phyloP scores from a whole-genome alignment of 2,329 filamentous ascomycete genomes.

The Phaeosphaeriaceae sp. region DNA sequence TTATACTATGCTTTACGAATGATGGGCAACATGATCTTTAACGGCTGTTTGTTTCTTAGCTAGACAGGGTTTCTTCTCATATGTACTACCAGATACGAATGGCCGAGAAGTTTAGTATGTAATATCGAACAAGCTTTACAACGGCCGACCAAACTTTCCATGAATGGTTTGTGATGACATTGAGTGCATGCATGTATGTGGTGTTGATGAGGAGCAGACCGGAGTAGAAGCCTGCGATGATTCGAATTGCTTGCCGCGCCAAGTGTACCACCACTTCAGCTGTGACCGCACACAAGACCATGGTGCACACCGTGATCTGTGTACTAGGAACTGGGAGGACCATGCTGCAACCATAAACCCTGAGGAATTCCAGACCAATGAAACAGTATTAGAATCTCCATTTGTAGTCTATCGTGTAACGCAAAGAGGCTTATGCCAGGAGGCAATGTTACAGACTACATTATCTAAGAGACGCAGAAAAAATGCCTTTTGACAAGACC shows the following conservation, averaged over 20 bases:
- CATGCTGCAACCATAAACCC: not conserved
- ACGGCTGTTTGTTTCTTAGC: slow-evolving; percentile 30
- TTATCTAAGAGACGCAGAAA: not conserved
- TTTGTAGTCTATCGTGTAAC: not conserved
- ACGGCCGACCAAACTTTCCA: slow-evolving; percentile 15
- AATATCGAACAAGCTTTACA: slow-evolving; percentile 31
- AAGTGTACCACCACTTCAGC: not conserved
- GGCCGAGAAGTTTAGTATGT: slow-evolving; percentile 32
- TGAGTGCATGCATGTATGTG: not conserved
- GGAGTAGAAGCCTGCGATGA: not conserved
- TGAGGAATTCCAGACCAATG: not conserved
- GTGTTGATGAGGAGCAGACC: not conserved
- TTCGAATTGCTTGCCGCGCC: not conserved
- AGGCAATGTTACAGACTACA: not conserved
- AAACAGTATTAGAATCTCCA: not conserved
- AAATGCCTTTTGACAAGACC: not conserved
- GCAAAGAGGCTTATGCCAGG: not conserved
- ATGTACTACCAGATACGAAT: slow-evolving; percentile 39
- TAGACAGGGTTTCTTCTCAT: slow-evolving; percentile 31
- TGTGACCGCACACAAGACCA: not conserved
- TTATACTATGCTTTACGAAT: slow-evolving; percentile 21
- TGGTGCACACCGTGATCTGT: not conserved
- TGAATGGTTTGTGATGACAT: slow-evolving; percentile 4
- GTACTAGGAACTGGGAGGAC: no score
- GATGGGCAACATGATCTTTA: slow-evolving; percentile 26